Percentiles rank a stretch among this genome's conserved stretches.
Conservation (phyloP, 2,329 filamentous ascomycete species). For the Ascomycota sp. region DNA sequence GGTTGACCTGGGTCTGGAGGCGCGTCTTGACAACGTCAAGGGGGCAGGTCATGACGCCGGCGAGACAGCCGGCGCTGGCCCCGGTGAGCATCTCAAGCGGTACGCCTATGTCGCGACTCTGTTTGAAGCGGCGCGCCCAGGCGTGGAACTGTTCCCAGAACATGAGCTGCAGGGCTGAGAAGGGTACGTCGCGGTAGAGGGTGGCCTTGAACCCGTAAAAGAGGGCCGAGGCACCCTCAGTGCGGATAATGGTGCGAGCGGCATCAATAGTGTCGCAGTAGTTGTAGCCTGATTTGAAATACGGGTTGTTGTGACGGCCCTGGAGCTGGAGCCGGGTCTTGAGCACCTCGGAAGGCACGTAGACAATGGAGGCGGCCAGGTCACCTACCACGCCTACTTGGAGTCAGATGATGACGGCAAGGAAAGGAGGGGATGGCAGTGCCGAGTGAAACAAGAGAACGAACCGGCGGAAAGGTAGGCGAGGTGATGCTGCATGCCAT, state of each 20-base stretch:
- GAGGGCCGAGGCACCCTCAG: constrained; percentile 66
- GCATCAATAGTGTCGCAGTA: constrained; percentile 76
- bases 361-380: constrained; percentile 75
- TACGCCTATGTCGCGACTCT: constrained; percentile 67
- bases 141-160: constrained; percentile 91
- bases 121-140: constrained; percentile 59
- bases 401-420: background rate
- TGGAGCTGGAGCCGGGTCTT: constrained; percentile 95
- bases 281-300: constrained; percentile 88
- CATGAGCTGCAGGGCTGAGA: constrained; percentile 90
- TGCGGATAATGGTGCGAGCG: constrained; percentile 60
- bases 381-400: constrained; percentile 70
- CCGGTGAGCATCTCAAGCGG: constrained; percentile 75
- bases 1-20: constrained; percentile 70
- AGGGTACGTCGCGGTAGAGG: constrained; percentile 81
- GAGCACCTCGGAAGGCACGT: constrained; percentile 91
- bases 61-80: constrained; percentile 74
- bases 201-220: constrained; percentile 98
- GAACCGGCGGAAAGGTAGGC: constrained; percentile 71
- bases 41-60: constrained; percentile 84
- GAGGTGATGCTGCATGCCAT: constrained; percentile 60
- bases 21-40: constrained; percentile 95
- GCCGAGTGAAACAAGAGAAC: constrained; percentile 1
- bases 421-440: background rate
- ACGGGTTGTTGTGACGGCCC: constrained; percentile 85